Evolutionary conservation across 208 protist species (phyloP).

Genomic region (Spongospora subterranea): DNA sequence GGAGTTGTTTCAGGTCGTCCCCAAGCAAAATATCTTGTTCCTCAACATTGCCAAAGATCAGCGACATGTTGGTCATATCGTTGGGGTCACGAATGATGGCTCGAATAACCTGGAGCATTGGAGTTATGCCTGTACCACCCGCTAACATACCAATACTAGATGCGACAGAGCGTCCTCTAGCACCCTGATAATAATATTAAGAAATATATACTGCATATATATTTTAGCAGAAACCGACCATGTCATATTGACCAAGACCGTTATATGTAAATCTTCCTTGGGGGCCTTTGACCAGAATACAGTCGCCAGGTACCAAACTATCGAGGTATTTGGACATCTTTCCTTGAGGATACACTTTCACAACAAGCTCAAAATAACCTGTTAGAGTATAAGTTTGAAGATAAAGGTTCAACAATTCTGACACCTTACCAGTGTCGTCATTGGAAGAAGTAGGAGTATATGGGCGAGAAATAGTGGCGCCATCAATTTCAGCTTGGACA

Average conservation of each 20-base stretch:
- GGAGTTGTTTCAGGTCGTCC: conserved; percentile 3
- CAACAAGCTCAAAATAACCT: conserved; percentile 62
- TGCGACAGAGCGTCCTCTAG: not conserved
- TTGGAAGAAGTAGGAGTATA: conserved; percentile 68
- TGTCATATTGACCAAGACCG: not conserved
- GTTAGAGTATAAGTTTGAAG: not conserved
- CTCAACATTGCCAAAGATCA: conserved; percentile 63
- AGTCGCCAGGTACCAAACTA: conserved; percentile 53
- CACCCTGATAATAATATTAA: not conserved
- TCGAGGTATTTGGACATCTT: conserved; percentile 63
- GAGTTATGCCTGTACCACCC: conserved; percentile 69
- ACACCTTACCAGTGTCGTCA: conserved; percentile 59
- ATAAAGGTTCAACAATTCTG: not conserved
- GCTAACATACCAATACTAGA: conserved; percentile 59
- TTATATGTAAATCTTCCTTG: not conserved
- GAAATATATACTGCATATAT: not conserved
- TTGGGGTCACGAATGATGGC: conserved; percentile 61
- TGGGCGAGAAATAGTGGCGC: not conserved
- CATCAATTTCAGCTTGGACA: conserved; percentile 60
- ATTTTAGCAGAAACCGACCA: not conserved
- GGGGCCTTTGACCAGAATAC: conserved; percentile 50
- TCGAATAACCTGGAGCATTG: conserved; percentile 69
- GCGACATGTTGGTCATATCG: conserved; percentile 60
- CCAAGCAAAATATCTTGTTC: conserved; percentile 51
- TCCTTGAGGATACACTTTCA: conserved; percentile 67